Conservation (phyloP, 2,329 filamentous ascomycete species). For the Claviceps humidiphila region DNA sequence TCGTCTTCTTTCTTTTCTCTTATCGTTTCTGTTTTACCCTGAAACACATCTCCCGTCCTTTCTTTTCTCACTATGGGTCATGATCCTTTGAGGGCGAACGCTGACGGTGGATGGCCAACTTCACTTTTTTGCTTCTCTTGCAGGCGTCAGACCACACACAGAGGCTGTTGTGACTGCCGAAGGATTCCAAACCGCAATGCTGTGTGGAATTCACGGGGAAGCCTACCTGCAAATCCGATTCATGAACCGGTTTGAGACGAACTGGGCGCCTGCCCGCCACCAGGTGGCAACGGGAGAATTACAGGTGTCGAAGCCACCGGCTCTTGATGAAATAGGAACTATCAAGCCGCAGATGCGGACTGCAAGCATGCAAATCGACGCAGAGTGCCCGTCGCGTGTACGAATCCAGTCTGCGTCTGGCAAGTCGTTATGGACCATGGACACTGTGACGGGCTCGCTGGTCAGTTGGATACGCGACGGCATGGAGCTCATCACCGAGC, state of each 20-base stretch:
- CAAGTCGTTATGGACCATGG: constrained; percentile 28
- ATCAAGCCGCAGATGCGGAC: constrained; percentile 9
- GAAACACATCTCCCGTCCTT: no score
- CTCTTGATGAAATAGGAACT: constrained; percentile 13
- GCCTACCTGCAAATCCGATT: constrained; percentile 37
- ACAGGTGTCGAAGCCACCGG: constrained; percentile 21
- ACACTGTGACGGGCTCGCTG: constrained; percentile 28
- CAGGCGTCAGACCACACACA: constrained; percentile 30
- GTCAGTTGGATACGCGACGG: constrained; percentile 24
- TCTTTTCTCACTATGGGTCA: no score
- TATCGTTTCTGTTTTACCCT: no score
- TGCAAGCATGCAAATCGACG: constrained; percentile 11
- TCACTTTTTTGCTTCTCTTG: neutral
- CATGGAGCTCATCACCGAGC: constrained; percentile 29
- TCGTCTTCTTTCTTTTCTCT: neutral
- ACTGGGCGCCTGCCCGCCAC: constrained; percentile 39
- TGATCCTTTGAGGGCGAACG: no score
- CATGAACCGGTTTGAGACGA: constrained; percentile 25
- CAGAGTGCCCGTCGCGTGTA: constrained; percentile 10
- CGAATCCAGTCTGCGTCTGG: constrained; percentile 22
- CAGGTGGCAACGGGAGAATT: constrained; percentile 38
- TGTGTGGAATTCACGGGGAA: constrained; percentile 18
- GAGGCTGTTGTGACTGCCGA: constrained; percentile 21
- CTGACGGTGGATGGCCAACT: neutral
- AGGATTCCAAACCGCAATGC: constrained; percentile 14